Percentiles rank a stretch among this genome's conserved stretches.
Evolutionary conservation across 345 rosid genomes (phyloP).

Genomic region (Hibiscus tridactylites): DNA sequence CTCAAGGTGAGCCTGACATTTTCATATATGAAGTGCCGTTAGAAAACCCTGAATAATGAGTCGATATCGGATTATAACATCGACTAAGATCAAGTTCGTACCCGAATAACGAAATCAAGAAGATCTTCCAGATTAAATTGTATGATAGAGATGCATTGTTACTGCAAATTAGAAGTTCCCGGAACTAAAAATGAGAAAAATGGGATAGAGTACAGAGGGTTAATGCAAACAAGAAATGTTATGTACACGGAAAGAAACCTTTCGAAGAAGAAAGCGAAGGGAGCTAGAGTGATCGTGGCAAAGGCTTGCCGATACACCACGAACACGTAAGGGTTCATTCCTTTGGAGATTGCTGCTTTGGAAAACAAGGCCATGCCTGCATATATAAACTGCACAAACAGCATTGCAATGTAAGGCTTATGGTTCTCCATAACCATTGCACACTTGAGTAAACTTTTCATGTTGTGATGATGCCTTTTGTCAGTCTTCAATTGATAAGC

Average conservation of each 20-base stretch:
- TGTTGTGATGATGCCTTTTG: neutral
- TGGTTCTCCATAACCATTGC: conserved; percentile 17
- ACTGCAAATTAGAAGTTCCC: conserved; percentile 25
- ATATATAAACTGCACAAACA: conserved; percentile 47
- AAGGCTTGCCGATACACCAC: conserved; percentile 78
- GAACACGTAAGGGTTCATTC: conserved; percentile 73
- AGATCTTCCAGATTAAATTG: conserved; percentile 37
- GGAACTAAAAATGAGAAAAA: neutral
- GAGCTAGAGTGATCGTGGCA: conserved; percentile 56
- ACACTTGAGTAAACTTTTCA: conserved; percentile 18
- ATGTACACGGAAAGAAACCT: conserved; percentile 31
- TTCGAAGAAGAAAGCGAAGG: conserved; percentile 65
- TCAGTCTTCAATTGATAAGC: neutral
- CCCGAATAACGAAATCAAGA: conserved; percentile 46
- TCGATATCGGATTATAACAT: neutral
- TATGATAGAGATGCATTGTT: conserved; percentile 34
- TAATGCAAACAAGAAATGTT: neutral
- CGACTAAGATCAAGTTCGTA: conserved; percentile 13
- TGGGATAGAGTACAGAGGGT: neutral
- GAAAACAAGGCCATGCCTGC: conserved; percentile 85
- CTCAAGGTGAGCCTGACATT: conserved; percentile 54
- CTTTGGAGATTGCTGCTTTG: conserved; percentile 58
- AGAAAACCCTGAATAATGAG: neutral
- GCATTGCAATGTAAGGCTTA: conserved; percentile 59
- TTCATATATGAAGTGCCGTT: neutral